Evolutionary conservation across 805 yeast genomes (phyloP).

Genomic region (Zygoascus biomembranicola): DNA sequence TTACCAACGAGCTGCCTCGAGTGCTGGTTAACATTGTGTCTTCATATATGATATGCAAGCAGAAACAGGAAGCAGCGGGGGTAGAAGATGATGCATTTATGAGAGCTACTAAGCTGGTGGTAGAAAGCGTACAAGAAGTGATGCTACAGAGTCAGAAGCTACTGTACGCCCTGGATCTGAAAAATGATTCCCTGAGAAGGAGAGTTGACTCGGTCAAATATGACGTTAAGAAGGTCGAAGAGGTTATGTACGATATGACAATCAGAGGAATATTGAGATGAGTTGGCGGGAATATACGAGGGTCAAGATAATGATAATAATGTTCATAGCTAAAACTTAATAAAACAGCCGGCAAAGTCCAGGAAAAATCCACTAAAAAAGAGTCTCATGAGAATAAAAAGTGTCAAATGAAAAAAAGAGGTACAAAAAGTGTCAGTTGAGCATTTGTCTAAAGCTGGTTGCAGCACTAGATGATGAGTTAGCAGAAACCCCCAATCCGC

Average conservation of each 20-base stretch:
- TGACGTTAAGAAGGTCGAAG: conserved; percentile 28
- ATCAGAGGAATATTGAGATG: conserved; percentile 11
- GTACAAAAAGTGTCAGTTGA: too few relatives aligned
- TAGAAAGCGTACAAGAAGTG: conserved; percentile 10
- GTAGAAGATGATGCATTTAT: neutral
- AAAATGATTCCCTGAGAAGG: conserved; percentile 26
- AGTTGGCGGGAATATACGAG: too few relatives aligned
- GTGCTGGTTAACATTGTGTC: conserved; percentile 24
- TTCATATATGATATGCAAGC: conserved; percentile 9
- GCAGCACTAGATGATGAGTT: too few relatives aligned
- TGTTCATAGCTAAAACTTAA: too few relatives aligned
- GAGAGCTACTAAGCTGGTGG: neutral
- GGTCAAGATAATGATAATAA: too few relatives aligned
- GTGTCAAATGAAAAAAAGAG: too few relatives aligned
- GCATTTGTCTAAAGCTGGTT: too few relatives aligned
- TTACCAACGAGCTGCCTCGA: conserved; percentile 23
- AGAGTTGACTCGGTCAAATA: conserved; percentile 25
- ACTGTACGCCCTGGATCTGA: conserved; percentile 22
- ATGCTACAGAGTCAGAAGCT: conserved; percentile 23
- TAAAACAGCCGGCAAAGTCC: too few relatives aligned
- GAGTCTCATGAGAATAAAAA: too few relatives aligned
- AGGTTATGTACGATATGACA: conserved; percentile 24
- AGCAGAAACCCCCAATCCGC: neutral
- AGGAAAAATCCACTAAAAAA: too few relatives aligned
- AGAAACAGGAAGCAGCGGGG: conserved; percentile 3